Evolutionary conservation across 2,329 filamentous ascomycete species (phyloP).

Genomic region (Diatrype stigma): DNA sequence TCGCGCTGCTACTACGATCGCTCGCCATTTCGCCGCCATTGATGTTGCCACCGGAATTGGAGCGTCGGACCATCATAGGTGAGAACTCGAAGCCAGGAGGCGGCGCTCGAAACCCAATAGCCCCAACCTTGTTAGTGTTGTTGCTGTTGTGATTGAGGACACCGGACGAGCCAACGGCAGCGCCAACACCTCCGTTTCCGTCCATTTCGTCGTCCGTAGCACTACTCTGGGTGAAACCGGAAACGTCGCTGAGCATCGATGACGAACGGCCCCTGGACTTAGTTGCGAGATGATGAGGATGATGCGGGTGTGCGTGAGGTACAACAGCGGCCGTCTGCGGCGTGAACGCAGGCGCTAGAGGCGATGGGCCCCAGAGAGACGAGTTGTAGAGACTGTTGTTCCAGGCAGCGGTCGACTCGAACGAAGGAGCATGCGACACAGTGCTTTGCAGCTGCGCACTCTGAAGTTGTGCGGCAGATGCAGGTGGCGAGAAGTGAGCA

Average conservation of each 20-base stretch:
- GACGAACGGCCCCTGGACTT: conserved; percentile 56
- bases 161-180: conserved; percentile 14
- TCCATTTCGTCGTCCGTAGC: conserved; percentile 42
- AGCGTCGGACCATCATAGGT: conserved; percentile 20
- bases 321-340: conserved; percentile 25
- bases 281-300: conserved; percentile 9
- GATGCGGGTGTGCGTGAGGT: conserved; percentile 20
- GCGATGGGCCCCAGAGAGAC: conserved; percentile 28
- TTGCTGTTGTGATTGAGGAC: conserved; percentile 9
- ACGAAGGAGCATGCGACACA: conserved; percentile 14
- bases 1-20: conserved; percentile 42
- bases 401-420: conserved; percentile 27
- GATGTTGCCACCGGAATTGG: conserved; percentile 20
- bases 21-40: conserved; percentile 27
- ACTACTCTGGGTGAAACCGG: conserved; percentile 62
- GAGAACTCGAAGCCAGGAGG: conserved; percentile 24
- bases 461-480: conserved; percentile 11
- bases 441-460: conserved; percentile 7
- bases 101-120: conserved; percentile 17
- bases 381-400: conserved; percentile 28
- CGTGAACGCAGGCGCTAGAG: conserved; percentile 36
- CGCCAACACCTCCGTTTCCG: too few relatives aligned
- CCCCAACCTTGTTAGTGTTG: too few relatives aligned
- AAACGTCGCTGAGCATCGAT: conserved; percentile 64
- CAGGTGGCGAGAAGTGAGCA: conserved; percentile 18